These are phyloP conservation scores for Cyberlindnera japonica DNA, from an alignment of 805 yeast species.

Conservation along the genomic window DNA sequence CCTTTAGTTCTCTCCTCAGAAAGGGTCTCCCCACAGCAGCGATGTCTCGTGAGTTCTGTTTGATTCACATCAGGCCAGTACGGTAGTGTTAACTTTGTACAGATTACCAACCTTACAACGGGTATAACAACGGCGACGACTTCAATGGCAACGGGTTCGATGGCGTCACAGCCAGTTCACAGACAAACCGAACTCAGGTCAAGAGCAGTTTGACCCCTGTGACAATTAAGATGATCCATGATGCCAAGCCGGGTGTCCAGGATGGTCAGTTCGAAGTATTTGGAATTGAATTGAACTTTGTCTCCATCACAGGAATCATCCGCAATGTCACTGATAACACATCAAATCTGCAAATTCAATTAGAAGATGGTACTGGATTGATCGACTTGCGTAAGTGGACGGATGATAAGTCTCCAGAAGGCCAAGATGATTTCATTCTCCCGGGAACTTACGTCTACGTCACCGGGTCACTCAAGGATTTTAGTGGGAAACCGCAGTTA, in stretches of 20 bases:
- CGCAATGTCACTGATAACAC: conserved; percentile 59
- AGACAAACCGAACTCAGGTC: conserved; percentile 26
- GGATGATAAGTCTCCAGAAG: conserved; percentile 35
- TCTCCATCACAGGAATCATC: conserved; percentile 67
- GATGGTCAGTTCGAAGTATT: conserved; percentile 64
- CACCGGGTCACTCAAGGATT: conserved; percentile 52
- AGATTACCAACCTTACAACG: conserved; percentile 37
- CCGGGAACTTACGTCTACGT: conserved; percentile 61
- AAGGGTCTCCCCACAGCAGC: too few relatives aligned
- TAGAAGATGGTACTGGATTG: conserved; percentile 80
- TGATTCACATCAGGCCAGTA: too few relatives aligned
- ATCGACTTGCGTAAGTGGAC: conserved; percentile 65
- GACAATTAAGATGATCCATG: conserved; percentile 68
- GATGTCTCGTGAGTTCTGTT: too few relatives aligned
- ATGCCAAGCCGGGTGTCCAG: conserved; percentile 53
- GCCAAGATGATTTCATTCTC: conserved; percentile 31
- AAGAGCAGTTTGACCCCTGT: conserved; percentile 54
- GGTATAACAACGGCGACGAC: conserved; percentile 25
- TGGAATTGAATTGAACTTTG: conserved; percentile 58
- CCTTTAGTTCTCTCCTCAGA: too few relatives aligned
- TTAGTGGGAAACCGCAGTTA: conserved; percentile 58
- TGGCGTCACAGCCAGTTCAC: conserved; percentile 33
- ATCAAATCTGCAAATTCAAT: conserved; percentile 48
- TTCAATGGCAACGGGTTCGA: conserved; percentile 35
- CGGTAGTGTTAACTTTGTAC: too few relatives aligned